Evolutionary conservation across 2,329 filamentous ascomycete species (phyloP).

Genomic region (Davidsoniella australis): DNA sequence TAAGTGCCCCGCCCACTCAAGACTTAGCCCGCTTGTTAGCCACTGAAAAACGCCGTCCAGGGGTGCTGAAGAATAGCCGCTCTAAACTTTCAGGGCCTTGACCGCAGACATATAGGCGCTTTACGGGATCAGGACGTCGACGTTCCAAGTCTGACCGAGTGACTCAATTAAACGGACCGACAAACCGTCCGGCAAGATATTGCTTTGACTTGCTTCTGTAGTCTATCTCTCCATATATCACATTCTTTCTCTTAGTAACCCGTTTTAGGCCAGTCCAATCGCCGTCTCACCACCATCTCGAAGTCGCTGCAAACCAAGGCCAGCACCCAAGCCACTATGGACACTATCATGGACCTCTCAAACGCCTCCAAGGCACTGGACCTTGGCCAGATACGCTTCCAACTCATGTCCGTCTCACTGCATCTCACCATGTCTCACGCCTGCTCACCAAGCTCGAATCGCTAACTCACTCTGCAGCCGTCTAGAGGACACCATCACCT

Average conservation of each 20-base stretch:
- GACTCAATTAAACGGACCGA: not conserved
- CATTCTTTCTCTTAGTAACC: too few relatives aligned
- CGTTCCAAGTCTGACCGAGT: not conserved
- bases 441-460: not conserved
- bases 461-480: slow-evolving; percentile 41
- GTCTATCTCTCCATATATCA: too few relatives aligned
- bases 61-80: too few relatives aligned
- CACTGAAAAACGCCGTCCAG: too few relatives aligned
- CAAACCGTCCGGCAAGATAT: not conserved
- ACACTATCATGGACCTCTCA: slow-evolving; percentile 73
- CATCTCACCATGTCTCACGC: not conserved
- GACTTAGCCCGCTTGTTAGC: too few relatives aligned
- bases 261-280: too few relatives aligned
- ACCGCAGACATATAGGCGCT: too few relatives aligned
- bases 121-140: not conserved
- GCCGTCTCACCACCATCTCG: too few relatives aligned
- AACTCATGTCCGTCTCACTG: slow-evolving; percentile 58
- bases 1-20: too few relatives aligned
- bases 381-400: slow-evolving; percentile 79
- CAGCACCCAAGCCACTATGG: slow-evolving; percentile 41
- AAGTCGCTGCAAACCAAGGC: too few relatives aligned
- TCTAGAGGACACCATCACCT: slow-evolving; percentile 93
- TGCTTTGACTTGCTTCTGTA: not conserved
- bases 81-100: too few relatives aligned
- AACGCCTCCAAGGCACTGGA: slow-evolving; percentile 76